Conservation (phyloP, 176 grass and related monocot genomes). For the Musa itinerans region DNA sequence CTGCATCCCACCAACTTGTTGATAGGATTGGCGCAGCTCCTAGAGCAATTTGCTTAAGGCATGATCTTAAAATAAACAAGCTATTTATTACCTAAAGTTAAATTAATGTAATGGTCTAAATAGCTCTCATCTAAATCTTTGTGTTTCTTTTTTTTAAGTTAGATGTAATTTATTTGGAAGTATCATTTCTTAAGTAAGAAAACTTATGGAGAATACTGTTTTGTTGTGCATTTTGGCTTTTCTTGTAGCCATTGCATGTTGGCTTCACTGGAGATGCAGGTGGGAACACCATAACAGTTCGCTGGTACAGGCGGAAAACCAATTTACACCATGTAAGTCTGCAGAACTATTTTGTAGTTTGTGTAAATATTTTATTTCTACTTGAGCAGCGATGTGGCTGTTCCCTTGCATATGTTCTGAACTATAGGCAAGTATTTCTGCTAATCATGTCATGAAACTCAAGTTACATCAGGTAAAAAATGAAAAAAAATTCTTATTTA, state of each 20-base stretch:
- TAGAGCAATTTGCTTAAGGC: too few species aligned
- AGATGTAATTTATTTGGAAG: neutral
- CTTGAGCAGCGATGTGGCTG: neutral
- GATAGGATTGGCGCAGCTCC: too few species aligned
- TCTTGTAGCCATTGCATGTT: conserved; percentile 9
- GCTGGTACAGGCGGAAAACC: conserved; percentile 13
- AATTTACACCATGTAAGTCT: conserved; percentile 21
- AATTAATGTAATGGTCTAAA: neutral
- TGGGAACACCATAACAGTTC: conserved; percentile 7
- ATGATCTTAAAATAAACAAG: neutral
- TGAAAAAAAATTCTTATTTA: neutral
- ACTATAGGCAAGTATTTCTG: neutral
- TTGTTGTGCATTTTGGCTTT: neutral
- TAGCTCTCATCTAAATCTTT: neutral
- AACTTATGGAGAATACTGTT: neutral
- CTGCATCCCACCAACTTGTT: too few species aligned
- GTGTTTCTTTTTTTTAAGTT: neutral
- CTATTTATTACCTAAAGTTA: neutral
- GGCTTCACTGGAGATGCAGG: conserved; percentile 14
- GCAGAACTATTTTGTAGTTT: neutral
- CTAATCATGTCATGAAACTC: neutral
- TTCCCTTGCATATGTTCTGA: neutral
- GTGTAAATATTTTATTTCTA: neutral
- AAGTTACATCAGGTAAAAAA: neutral
- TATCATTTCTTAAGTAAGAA: neutral